Evolutionary conservation across 2,329 filamentous ascomycete genomes (phyloP).

Genomic region (Xylariaceae sp.): DNA sequence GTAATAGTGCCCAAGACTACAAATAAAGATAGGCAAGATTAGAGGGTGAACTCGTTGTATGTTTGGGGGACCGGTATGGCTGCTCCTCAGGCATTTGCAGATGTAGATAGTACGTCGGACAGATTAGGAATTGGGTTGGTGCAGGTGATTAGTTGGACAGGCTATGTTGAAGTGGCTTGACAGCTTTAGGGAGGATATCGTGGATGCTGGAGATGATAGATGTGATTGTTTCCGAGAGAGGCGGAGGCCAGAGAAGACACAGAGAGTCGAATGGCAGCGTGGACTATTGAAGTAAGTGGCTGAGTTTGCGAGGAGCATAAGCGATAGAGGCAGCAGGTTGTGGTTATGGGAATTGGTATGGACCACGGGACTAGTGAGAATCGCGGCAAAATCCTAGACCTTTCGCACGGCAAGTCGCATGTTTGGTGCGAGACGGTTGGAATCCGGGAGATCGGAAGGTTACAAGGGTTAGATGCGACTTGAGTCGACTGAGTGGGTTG

Average conservation of each 20-base stretch:
- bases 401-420: conserved; percentile 9
- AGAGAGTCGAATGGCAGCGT: conserved; percentile 5
- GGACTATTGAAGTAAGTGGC: not conserved
- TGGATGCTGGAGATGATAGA: no score
- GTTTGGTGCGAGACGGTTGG: conserved; percentile 26
- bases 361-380: conserved; percentile 11
- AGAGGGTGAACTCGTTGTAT: conserved; percentile 21
- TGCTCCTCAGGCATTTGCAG: conserved; percentile 17
- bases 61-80: conserved; percentile 1
- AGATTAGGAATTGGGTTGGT: conserved; percentile 1
- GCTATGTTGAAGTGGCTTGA: not conserved
- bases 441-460: conserved; percentile 43
- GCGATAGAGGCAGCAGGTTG: conserved; percentile 9
- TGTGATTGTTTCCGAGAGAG: no score
- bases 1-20: not conserved
- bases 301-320: conserved; percentile 9
- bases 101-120: not conserved
- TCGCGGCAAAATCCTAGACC: conserved; percentile 27
- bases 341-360: conserved; percentile 15
- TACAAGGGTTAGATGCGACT: conserved; percentile 28
- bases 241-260: not conserved
- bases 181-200: conserved; percentile 2
- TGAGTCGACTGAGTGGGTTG: conserved; percentile 28
- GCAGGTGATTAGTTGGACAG: conserved; percentile 1
- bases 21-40: not conserved